A percentile compares a stretch with the other conserved stretches of the same genome.
Conservation (phyloP, 192 early-diverging fungal species). For the Gigaspora rosea region DNA sequence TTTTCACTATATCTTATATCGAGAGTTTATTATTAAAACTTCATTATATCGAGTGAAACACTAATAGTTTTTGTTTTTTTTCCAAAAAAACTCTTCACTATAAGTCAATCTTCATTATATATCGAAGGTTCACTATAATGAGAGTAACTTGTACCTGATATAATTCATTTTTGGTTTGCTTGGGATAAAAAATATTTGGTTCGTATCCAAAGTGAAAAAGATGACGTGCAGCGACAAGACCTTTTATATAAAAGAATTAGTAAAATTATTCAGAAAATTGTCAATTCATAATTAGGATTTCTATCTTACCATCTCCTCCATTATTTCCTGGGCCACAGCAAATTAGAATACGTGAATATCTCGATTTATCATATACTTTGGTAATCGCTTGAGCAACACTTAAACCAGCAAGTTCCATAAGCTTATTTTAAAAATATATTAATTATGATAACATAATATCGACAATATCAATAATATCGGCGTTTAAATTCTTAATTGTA, state of each 20-base stretch:
- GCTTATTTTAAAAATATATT: background rate
- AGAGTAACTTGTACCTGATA: conserved; percentile 50
- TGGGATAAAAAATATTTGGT: conserved; percentile 81
- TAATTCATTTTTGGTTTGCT: conserved; percentile 71
- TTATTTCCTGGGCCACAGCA: conserved; percentile 92
- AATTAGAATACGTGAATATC: conserved; percentile 59
- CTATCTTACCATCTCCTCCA: conserved; percentile 82
- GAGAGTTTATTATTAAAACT: background rate
- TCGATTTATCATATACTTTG: conserved; percentile 62
- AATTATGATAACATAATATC: background rate
- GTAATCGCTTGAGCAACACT: conserved; percentile 86
- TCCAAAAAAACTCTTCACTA: no score
- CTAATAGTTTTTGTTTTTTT: no score
- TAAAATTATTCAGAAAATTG: conserved; percentile 2
- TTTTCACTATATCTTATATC: background rate
- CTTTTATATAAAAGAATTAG: conserved; percentile 36
- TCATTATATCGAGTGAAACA: no score
- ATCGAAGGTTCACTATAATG: background rate
- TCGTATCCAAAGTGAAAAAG: conserved; percentile 87
- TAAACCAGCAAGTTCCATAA: conserved; percentile 71
- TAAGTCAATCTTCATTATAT: background rate
- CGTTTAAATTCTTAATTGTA: conserved; percentile 46
- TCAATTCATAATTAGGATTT: background rate
- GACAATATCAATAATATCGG: background rate
- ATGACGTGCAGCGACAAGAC: conserved; percentile 91